These are phyloP conservation scores for Phylloporus rhodoxanthus DNA, from an alignment of 768 basidiomycete species.

Conservation along the genomic window DNA sequence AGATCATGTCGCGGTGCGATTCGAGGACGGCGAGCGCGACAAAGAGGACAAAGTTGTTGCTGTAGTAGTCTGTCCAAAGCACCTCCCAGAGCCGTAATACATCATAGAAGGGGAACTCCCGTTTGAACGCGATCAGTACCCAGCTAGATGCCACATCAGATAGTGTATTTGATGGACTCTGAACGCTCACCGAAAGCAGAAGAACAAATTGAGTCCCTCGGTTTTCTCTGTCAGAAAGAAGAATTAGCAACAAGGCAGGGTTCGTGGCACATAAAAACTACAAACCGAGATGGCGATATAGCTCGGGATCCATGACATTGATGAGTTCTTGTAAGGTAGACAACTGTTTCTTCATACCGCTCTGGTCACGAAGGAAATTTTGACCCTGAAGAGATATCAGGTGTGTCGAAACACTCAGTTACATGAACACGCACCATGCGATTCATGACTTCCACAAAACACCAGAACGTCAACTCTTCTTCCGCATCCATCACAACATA, in stretches of 20 bases:
- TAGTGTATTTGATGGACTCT: background rate
- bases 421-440: conserved; percentile 65
- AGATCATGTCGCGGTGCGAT: conserved; percentile 90
- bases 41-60: conserved; percentile 84
- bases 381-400: conserved; percentile 54
- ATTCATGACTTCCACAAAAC: conserved; percentile 91
- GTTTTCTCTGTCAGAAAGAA: conserved; percentile 58
- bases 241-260: background rate
- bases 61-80: conserved; percentile 88
- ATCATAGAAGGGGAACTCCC: conserved; percentile 91
- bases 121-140: conserved; percentile 92
- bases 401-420: background rate
- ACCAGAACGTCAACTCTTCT: conserved; percentile 93
- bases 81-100: conserved; percentile 92
- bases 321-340: conserved; percentile 86
- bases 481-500: conserved; percentile 89
- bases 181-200: conserved; percentile 85
- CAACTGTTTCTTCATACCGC: conserved; percentile 95
- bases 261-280: background rate
- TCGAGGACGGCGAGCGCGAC: conserved; percentile 91
- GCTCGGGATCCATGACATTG: conserved; percentile 89
- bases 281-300: conserved; percentile 84
- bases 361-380: conserved; percentile 94
- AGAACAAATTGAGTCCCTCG: conserved; percentile 90
- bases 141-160: conserved; percentile 44